Conservation (phyloP, 257 asterid species). For the Solanum paucissectum region DNA sequence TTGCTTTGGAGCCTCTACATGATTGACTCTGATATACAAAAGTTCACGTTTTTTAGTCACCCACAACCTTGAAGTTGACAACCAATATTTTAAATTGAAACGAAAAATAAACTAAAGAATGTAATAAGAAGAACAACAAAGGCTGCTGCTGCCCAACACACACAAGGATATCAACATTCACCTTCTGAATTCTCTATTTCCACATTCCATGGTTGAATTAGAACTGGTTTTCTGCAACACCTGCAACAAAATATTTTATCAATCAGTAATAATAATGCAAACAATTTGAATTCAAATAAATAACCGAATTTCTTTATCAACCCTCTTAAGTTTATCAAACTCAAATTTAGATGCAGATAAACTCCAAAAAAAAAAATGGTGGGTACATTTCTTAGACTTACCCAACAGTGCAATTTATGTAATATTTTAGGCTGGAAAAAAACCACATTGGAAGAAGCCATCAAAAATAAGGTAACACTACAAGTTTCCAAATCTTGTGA, state of each 20-base stretch:
- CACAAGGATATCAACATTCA: conserved; percentile 13
- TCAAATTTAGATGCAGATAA: not conserved
- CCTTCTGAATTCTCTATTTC: conserved; percentile 56
- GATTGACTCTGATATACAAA: conserved; percentile 27
- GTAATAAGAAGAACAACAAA: not conserved
- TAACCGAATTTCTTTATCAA: not conserved
- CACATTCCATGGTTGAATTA: conserved; percentile 26
- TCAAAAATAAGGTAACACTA: not conserved
- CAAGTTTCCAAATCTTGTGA: not conserved
- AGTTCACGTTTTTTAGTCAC: not conserved
- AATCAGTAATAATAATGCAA: not conserved
- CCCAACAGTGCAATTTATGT: not conserved
- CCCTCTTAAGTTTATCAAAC: not conserved
- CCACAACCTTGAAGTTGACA: not conserved
- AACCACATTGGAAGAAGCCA: not conserved
- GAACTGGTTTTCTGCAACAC: conserved; percentile 19
- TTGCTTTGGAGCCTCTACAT: conserved; percentile 24
- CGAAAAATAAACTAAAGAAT: not conserved
- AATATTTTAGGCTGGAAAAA: not conserved
- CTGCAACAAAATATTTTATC: conserved; percentile 25
- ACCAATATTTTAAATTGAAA: not conserved
- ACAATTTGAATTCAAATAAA: not conserved
- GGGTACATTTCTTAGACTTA: not conserved
- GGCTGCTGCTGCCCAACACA: not conserved
- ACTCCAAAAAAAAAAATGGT: not conserved